A percentile compares a stretch with the other conserved stretches of the same genome.
phyloP scores from a whole-genome alignment of 2,329 filamentous ascomycete genomes.

The Huntiella savannae region DNA sequence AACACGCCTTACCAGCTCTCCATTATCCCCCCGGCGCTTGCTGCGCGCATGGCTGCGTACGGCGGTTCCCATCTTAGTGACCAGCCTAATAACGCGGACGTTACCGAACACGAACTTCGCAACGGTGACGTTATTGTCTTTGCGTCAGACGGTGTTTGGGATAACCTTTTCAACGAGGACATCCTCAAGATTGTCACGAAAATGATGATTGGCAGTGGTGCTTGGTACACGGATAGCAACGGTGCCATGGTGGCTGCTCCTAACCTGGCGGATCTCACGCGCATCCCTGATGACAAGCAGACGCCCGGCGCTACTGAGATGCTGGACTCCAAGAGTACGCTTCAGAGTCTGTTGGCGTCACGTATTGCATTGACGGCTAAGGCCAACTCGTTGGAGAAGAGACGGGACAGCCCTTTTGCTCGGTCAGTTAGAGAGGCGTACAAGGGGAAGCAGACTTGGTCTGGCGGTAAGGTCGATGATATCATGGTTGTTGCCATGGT shows the following conservation, averaged over 20 bases:
- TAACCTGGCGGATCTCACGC: slow-evolving; percentile 33
- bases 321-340: slow-evolving; percentile 22
- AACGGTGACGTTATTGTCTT: slow-evolving; percentile 91
- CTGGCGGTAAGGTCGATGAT: slow-evolving; percentile 87
- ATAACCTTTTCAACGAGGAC: slow-evolving; percentile 85
- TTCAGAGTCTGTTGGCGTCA: slow-evolving; percentile 63
- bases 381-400: slow-evolving; percentile 60
- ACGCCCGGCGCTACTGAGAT: slow-evolving; percentile 13
- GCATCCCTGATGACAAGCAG: slow-evolving; percentile 12
- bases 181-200: slow-evolving; percentile 62
- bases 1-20: slow-evolving; percentile 94
- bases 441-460: slow-evolving; percentile 60
- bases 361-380: slow-evolving; percentile 72
- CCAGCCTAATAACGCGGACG: slow-evolving; percentile 63
- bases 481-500: slow-evolving; percentile 74
- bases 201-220: slow-evolving; percentile 53
- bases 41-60: slow-evolving; percentile 64
- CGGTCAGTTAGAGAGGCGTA: slow-evolving; percentile 82
- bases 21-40: slow-evolving; percentile 62
- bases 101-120: slow-evolving; percentile 55
- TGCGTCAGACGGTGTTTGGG: slow-evolving; percentile 87
- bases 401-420: slow-evolving; percentile 78
- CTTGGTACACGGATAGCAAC: slow-evolving; percentile 47
- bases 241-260: slow-evolving; percentile 44
- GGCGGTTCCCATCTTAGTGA: slow-evolving; percentile 69